Base-by-base conservation (phyloP, 805 yeast genomes). In the Tetrapisispora arboricola region DNA sequence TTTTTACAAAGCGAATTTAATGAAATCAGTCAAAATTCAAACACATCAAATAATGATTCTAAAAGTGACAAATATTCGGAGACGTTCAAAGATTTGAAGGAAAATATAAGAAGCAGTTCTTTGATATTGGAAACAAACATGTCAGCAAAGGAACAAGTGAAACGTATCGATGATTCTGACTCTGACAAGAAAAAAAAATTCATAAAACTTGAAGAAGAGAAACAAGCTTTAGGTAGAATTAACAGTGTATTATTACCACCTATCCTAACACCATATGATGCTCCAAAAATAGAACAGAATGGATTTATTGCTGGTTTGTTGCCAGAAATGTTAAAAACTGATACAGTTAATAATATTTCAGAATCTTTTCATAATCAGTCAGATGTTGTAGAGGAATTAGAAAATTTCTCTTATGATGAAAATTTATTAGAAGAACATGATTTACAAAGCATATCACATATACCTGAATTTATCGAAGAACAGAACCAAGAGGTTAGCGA, bases 161-260 rank as follows among this genome's bases (percentile, higher is more conserved):
- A 34, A 16, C 7, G 9, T 9, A 15, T 9, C 8, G n/a, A 9
- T 13, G 26, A 13, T 3, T 9, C 7, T 6, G 13, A 11, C 17
- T 4, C 26, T 35, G 3, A 40, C 40, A 19, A 41, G 28, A 25
- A 40, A 12, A 21, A 29, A 22, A 10, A 22, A 22, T 10, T 22
- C 25, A 25, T 11, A 9, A 47, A 49, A 26, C 33, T 58, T 29
- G 48, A 50, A 28, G 32, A 49, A 27, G 61, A 57, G 44, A 56
- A 49, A 40, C 42, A 48, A 32, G 62, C 63, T 2, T 44, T 59
- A 18, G 55, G 46, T 21, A 51, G 63, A 32, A 55, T 56, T 15
- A 54, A 60, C 36, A 55, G 54, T 42, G 54, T 57, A 2, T 43
- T 61, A 25, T 35, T 61, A 22, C 66, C 65, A 4, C 57, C 64